phyloP scores from a whole-genome alignment of 2,329 filamentous ascomycete species.

The Alternaria arbusti region DNA sequence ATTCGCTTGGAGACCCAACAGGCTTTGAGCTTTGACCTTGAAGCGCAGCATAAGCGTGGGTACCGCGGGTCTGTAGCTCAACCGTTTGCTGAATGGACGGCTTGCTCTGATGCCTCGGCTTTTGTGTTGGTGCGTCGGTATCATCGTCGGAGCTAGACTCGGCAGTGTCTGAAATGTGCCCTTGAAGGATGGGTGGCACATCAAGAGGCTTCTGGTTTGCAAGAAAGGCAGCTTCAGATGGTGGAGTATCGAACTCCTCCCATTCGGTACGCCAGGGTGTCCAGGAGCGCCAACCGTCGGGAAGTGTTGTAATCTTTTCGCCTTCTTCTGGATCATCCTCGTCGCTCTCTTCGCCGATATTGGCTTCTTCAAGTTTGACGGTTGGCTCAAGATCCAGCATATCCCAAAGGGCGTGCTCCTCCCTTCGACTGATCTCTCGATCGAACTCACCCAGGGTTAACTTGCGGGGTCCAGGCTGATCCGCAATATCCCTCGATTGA shows the following conservation, averaged over 20 bases:
- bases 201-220: slow-evolving; percentile 22
- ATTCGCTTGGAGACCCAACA: background rate
- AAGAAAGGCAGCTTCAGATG: slow-evolving; percentile 17
- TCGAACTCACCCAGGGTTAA: slow-evolving; percentile 55
- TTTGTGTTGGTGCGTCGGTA: background rate
- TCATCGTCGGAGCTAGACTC: background rate
- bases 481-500: slow-evolving; percentile 1
- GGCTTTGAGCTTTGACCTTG: slow-evolving; percentile 14
- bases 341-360: slow-evolving; percentile 33
- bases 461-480: background rate
- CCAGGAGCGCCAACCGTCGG: slow-evolving; percentile 57
- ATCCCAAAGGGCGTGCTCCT: slow-evolving; percentile 56
- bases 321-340: background rate
- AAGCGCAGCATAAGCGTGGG: slow-evolving; percentile 32
- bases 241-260: slow-evolving; percentile 48
- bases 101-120: background rate
- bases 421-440: slow-evolving; percentile 49
- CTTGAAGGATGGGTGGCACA: background rate
- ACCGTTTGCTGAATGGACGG: slow-evolving; percentile 1
- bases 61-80: slow-evolving; percentile 27
- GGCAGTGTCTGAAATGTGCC: background rate
- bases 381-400: slow-evolving; percentile 46
- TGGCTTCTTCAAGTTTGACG: slow-evolving; percentile 18
- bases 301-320: slow-evolving; percentile 43
- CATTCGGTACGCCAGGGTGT: slow-evolving; percentile 57